These are phyloP conservation scores for Silene vulgaris DNA, from an alignment of 179 eudicot genomes.

Conservation along the genomic window DNA sequence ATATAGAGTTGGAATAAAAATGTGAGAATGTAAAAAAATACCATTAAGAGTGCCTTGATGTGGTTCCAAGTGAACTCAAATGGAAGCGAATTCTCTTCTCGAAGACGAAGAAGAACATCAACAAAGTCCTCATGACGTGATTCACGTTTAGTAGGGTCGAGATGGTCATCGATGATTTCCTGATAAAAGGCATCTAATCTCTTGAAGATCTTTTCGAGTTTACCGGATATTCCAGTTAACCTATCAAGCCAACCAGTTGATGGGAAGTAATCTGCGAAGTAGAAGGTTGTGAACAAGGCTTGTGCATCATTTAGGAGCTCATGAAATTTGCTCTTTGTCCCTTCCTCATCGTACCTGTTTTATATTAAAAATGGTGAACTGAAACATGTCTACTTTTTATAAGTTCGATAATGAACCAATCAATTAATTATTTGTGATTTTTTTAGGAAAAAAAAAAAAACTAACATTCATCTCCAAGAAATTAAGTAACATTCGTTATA, in stretches of 20 bases:
- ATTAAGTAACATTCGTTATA: too few species aligned
- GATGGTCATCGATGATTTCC: constrained; percentile 12
- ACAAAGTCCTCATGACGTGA: constrained; percentile 12
- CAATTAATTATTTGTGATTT: too few species aligned
- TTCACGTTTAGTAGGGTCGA: neutral
- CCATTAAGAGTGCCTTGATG: constrained; percentile 7
- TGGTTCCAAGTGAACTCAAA: neutral
- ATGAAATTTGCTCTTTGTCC: neutral
- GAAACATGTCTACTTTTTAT: too few species aligned
- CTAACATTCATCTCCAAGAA: too few species aligned
- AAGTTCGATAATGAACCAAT: too few species aligned
- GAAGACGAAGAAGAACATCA: neutral
- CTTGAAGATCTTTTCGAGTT: neutral
- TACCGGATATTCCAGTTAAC: neutral
- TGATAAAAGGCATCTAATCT: constrained; percentile 5
- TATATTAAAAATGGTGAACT: too few species aligned
- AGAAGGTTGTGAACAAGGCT: neutral
- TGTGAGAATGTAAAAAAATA: neutral
- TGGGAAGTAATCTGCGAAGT: constrained; percentile 10
- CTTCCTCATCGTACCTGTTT: constrained; percentile 11
- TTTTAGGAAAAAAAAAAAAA: too few species aligned
- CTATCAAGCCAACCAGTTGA: neutral
- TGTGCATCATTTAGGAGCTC: constrained; percentile 5
- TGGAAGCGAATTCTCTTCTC: neutral
- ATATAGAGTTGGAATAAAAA: too few species aligned